A percentile compares a stretch with the other conserved stretches of the same genome.
Evolutionary conservation across 495 filamentous ascomycete species (phyloP).

Genomic region (Trichoderma virens): DNA sequence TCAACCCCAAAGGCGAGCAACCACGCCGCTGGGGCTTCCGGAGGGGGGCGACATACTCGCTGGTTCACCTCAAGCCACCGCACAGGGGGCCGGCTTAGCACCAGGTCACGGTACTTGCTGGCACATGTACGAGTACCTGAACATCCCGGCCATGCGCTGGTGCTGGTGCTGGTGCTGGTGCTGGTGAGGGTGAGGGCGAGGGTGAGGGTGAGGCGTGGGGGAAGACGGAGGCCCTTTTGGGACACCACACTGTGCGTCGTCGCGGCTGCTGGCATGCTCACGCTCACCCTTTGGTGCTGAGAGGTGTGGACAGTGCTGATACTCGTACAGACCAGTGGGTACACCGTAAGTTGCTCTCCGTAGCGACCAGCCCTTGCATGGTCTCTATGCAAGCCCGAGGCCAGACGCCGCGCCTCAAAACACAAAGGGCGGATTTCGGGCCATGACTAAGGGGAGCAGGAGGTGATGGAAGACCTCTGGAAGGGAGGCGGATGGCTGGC

Average conservation of each 20-base stretch:
- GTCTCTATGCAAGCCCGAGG: background rate
- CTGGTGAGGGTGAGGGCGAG: no score
- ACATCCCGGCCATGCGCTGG: no score
- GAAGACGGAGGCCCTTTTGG: background rate
- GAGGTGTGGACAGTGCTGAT: no score
- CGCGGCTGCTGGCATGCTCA: constrained; percentile 8
- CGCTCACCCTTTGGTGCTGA: background rate
- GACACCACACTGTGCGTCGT: constrained; percentile 6
- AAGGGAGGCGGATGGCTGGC: background rate
- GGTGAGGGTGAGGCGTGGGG: background rate
- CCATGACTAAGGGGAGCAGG: constrained; percentile 3
- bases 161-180: no score
- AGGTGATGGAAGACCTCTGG: background rate
- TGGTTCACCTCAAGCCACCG: background rate
- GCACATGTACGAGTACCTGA: background rate
- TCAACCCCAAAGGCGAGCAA: background rate
- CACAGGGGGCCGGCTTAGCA: background rate
- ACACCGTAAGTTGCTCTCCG: constrained; percentile 5
- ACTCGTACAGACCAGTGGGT: no score
- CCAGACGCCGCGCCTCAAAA: background rate
- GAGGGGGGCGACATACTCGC: background rate
- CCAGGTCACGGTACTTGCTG: background rate
- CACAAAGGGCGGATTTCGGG: background rate
- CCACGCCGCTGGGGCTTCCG: background rate
- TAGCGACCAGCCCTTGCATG: constrained; percentile 6